phyloP scores from a whole-genome alignment of 2,329 filamentous ascomycete species.

The Blastomyces percursus region DNA sequence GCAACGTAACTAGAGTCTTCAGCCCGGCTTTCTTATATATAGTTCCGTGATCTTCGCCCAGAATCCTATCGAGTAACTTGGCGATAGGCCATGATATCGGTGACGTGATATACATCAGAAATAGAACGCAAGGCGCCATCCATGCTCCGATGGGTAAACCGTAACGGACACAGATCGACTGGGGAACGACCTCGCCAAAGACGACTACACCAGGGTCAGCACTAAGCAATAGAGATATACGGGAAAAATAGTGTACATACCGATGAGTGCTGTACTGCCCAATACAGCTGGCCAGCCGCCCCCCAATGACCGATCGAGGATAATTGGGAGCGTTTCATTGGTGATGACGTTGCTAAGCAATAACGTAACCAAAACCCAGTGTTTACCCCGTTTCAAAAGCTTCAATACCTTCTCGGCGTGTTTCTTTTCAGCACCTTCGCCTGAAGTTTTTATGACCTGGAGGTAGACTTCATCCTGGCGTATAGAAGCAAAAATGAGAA shows the following conservation, averaged over 20 bases:
- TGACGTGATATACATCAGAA: constrained; percentile 83
- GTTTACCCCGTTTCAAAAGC: constrained; percentile 77
- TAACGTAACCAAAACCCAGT: constrained; percentile 94
- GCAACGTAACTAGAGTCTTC: constrained; percentile 90
- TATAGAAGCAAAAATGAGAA: not conserved
- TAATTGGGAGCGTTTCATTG: constrained; percentile 91
- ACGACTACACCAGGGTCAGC: constrained; percentile 54
- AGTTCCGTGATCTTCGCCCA: constrained; percentile 91
- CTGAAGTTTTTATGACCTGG: constrained; percentile 81
- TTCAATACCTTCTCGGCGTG: constrained; percentile 73
- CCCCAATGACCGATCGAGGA: constrained; percentile 84
- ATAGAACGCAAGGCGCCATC: constrained; percentile 78
- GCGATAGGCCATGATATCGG: constrained; percentile 90
- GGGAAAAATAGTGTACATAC: constrained; percentile 40
- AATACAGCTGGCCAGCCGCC: constrained; percentile 91
- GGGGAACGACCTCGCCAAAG: constrained; percentile 91
- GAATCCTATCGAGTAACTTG: constrained; percentile 83
- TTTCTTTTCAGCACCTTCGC: constrained; percentile 71
- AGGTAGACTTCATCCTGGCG: constrained; percentile 85
- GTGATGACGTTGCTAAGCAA: constrained; percentile 95
- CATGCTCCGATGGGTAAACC: constrained; percentile 89
- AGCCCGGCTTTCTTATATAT: constrained; percentile 96
- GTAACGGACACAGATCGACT: constrained; percentile 92
- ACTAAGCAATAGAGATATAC: not conserved
- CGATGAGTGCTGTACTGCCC: constrained; percentile 85